Conservation (phyloP, 345 rosid species). For the Ailanthus altissimus region DNA sequence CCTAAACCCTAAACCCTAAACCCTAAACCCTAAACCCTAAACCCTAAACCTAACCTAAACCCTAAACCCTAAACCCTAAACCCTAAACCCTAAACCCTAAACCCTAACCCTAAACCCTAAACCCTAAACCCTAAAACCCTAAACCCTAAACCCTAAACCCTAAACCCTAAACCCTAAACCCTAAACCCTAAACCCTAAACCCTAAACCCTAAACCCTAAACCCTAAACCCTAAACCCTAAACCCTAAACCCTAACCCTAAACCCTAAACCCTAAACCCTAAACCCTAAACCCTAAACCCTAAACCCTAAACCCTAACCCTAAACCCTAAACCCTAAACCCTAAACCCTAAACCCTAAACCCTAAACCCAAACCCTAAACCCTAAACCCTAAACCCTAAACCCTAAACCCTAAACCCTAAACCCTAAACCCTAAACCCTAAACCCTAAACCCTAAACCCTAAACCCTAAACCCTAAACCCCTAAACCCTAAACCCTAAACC, state of each 20-base stretch:
- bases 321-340: slow-evolving; percentile 31
- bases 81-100: slow-evolving; percentile 32
- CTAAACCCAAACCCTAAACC: slow-evolving; percentile 35
- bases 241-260: slow-evolving; percentile 26
- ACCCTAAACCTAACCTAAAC: slow-evolving; percentile 29
- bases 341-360: slow-evolving; percentile 30
- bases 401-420: slow-evolving; percentile 17
- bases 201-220: slow-evolving; percentile 19
- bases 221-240: slow-evolving; percentile 26
- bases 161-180: slow-evolving; percentile 28
- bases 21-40: slow-evolving; percentile 22
- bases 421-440: slow-evolving; percentile 17
- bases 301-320: slow-evolving; percentile 24
- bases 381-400: slow-evolving; percentile 25
- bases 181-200: slow-evolving; percentile 29
- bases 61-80: slow-evolving; percentile 29
- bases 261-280: slow-evolving; percentile 13
- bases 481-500: slow-evolving; percentile 28
- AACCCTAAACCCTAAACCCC: slow-evolving; percentile 26
- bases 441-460: slow-evolving; percentile 20
- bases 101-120: slow-evolving; percentile 23
- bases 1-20: slow-evolving; percentile 18
- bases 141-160: slow-evolving; percentile 21
- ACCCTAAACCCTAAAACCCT: slow-evolving; percentile 23
- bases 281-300: slow-evolving; percentile 23